phyloP scores from a whole-genome alignment of 108 stramenopile species.

The Skeletonema grethae region DNA sequence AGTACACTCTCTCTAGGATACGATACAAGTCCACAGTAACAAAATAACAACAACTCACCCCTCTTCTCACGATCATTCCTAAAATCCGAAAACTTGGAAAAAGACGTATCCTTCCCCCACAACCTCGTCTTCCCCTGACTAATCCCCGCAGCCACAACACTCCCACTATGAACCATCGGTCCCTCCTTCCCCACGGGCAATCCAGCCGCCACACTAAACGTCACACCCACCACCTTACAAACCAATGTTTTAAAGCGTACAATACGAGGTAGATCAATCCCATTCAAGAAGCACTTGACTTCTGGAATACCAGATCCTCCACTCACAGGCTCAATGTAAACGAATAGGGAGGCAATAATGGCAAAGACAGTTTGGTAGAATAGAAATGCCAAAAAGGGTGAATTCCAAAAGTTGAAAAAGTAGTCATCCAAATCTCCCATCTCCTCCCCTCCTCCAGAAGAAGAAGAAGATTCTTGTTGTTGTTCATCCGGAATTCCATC shows the following conservation, averaged over 20 bases:
- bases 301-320: constrained; percentile 98
- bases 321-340: constrained; percentile 88
- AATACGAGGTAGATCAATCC: constrained; percentile 88
- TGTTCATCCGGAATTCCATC: constrained; percentile 43
- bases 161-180: constrained; percentile 90
- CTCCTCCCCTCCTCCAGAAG: not conserved
- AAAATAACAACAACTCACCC: constrained; percentile 20
- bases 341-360: constrained; percentile 77
- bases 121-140: constrained; percentile 88
- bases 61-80: constrained; percentile 88
- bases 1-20: too few relatives aligned
- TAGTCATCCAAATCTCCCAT: constrained; percentile 21
- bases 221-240: constrained; percentile 93
- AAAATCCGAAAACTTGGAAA: constrained; percentile 91
- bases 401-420: constrained; percentile 49
- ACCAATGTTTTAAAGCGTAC: constrained; percentile 92
- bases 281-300: constrained; percentile 97
- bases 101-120: constrained; percentile 90
- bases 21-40: too few relatives aligned
- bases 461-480: too few relatives aligned
- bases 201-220: constrained; percentile 91
- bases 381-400: constrained; percentile 76
- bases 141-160: constrained; percentile 84
- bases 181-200: constrained; percentile 98
- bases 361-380: constrained; percentile 85